Evolutionary conservation across 2,329 filamentous ascomycete genomes (phyloP).

Genomic region (Colletotrichum theobromicola): DNA sequence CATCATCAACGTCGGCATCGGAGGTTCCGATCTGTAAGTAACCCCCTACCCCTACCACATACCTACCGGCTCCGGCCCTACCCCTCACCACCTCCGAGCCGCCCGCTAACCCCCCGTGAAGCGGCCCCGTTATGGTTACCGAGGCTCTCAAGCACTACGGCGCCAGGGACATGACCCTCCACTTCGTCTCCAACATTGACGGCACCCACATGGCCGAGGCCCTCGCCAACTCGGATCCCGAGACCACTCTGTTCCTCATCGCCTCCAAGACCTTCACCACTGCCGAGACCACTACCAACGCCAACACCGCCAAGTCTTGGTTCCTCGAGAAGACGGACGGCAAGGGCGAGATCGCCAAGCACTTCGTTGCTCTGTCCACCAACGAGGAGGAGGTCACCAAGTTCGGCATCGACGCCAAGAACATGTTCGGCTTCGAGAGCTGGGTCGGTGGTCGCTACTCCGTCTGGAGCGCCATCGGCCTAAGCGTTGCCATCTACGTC

Average conservation of each 20-base stretch:
- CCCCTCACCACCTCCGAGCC: neutral
- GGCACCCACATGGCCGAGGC: constrained; percentile 98
- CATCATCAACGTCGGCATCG: constrained; percentile 97
- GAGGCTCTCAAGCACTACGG: constrained; percentile 97
- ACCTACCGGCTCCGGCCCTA: constrained; percentile 28
- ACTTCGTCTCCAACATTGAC: constrained; percentile 99
- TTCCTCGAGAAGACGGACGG: constrained; percentile 82
- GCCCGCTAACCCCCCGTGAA: constrained; percentile 38
- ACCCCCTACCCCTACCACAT: neutral
- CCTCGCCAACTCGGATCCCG: constrained; percentile 84
- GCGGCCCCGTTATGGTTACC: constrained; percentile 97
- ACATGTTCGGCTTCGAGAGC: constrained; percentile 99
- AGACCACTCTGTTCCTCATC: constrained; percentile 98
- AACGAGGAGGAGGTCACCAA: constrained; percentile 96
- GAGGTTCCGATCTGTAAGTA: constrained; percentile 96
- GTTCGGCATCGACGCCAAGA: constrained; percentile 98
- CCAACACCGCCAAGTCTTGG: constrained; percentile 96
- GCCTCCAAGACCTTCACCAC: constrained; percentile 99
- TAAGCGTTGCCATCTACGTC: constrained; percentile 93
- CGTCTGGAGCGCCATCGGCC: constrained; percentile 97
- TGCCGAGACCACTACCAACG: constrained; percentile 95
- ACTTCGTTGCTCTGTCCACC: constrained; percentile 97
- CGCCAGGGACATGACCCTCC: constrained; percentile 82
- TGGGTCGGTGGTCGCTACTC: constrained; percentile 99
- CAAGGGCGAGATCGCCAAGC: constrained; percentile 92